Evolutionary conservation across 306 rosid genomes (phyloP).

Genomic region (Cicer yamashitae): DNA sequence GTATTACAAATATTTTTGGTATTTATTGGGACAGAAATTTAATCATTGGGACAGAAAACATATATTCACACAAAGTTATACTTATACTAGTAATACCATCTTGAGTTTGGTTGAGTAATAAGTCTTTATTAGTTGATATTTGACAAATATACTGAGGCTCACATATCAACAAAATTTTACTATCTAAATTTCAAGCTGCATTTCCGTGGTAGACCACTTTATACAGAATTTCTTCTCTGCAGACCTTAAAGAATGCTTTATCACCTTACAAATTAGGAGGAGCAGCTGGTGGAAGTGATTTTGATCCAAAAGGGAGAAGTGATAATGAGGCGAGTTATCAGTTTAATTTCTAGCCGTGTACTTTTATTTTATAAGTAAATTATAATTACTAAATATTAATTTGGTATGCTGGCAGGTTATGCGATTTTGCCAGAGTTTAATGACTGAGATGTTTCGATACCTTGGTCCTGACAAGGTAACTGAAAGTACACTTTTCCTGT

Average conservation of each 20-base stretch:
- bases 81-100: conserved; percentile 6
- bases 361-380: conserved; percentile 1
- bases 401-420: conserved; percentile 71
- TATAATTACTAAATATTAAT: conserved; percentile 47
- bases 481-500: conserved; percentile 41
- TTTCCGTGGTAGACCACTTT: conserved; percentile 28
- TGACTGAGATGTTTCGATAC: conserved; percentile 92
- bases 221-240: conserved; percentile 37
- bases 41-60: conserved; percentile 14
- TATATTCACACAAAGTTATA: conserved; percentile 2
- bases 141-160: conserved; percentile 32
- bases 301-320: conserved; percentile 97
- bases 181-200: conserved; percentile 19
- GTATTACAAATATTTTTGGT: conserved; percentile 53
- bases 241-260: conserved; percentile 95
- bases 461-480: conserved; percentile 97
- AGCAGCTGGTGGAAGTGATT: conserved; percentile 99
- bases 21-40: neutral
- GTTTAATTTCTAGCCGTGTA: conserved; percentile 16
- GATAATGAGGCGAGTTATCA: conserved; percentile 78
- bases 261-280: conserved; percentile 99
- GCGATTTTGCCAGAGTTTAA: conserved; percentile 99
- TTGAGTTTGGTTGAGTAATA: conserved; percentile 18
- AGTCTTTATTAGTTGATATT: conserved; percentile 29
- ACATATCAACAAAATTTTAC: conserved; percentile 1